Conservation (phyloP, 1,284 basidiomycete species). For the Lentinula novae-zelandiae region DNA sequence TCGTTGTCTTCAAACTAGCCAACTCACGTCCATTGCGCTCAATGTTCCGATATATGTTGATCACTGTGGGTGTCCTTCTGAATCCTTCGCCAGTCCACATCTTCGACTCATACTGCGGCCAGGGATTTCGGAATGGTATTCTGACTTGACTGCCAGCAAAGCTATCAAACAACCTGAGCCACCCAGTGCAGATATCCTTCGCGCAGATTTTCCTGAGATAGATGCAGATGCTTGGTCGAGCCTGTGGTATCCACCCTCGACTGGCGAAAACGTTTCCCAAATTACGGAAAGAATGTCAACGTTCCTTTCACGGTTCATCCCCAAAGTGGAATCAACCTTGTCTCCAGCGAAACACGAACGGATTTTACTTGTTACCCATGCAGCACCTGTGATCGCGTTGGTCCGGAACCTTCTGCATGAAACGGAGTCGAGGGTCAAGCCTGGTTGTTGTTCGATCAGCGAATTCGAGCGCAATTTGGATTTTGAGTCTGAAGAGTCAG, state of each 20-base stretch:
- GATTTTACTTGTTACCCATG: constrained; percentile 73
- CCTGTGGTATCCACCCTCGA: constrained; percentile 66
- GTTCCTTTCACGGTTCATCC: constrained; percentile 49
- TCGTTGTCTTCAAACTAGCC: constrained; percentile 78
- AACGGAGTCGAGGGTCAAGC: constrained; percentile 44
- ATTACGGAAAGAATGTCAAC: constrained; percentile 60
- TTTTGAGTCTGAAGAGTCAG: constrained; percentile 28
- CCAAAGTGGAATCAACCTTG: constrained; percentile 43
- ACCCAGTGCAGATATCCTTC: constrained; percentile 45
- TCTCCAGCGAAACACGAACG: constrained; percentile 35
- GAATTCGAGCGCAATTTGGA: constrained; percentile 38
- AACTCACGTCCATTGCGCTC: constrained; percentile 59
- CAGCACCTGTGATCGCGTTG: constrained; percentile 74
- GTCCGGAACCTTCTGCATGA: constrained; percentile 57
- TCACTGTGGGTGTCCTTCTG: constrained; percentile 50
- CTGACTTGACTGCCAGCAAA: constrained; percentile 60
- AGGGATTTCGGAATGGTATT: constrained; percentile 84
- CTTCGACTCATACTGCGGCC: neutral
- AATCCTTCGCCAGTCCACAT: neutral
- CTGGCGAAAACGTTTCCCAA: constrained; percentile 64
- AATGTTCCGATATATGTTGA: constrained; percentile 69
- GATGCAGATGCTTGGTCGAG: constrained; percentile 53
- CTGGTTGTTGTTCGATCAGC: constrained; percentile 70
- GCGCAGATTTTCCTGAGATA: constrained; percentile 53
- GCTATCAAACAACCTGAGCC: constrained; percentile 66